Percentiles rank a stretch among this genome's conserved stretches.
phyloP scores from a whole-genome alignment of 2,329 filamentous ascomycete species.

The Periconia digitata region DNA sequence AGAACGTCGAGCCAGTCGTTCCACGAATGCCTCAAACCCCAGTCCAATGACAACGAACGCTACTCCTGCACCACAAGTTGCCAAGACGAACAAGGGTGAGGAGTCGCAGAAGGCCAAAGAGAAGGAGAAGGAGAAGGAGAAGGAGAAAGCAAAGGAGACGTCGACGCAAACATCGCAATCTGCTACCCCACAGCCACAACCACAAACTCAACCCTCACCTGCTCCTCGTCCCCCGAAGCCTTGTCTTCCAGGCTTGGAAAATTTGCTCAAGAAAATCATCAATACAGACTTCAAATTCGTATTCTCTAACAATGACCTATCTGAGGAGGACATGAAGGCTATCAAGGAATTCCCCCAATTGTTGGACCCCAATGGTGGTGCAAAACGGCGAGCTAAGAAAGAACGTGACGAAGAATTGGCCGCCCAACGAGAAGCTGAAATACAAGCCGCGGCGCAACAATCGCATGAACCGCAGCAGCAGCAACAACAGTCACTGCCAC shows the following conservation, averaged over 20 bases:
- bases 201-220: slow-evolving; percentile 14
- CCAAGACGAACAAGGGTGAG: slow-evolving; percentile 32
- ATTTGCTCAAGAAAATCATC: slow-evolving; percentile 44
- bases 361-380: slow-evolving; percentile 80
- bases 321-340: slow-evolving; percentile 53
- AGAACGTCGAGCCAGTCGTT: slow-evolving; percentile 74
- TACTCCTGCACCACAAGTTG: slow-evolving; percentile 38
- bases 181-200: slow-evolving; percentile 24
- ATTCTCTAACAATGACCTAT: slow-evolving; percentile 48
- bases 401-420: slow-evolving; percentile 65
- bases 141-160: slow-evolving; percentile 29
- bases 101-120: slow-evolving; percentile 33
- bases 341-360: slow-evolving; percentile 69
- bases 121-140: slow-evolving; percentile 28
- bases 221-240: slow-evolving; percentile 19
- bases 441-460: slow-evolving; percentile 51
- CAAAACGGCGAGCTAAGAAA: slow-evolving; percentile 72
- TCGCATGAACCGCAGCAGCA: slow-evolving; percentile 30
- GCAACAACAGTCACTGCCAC: slow-evolving; percentile 36
- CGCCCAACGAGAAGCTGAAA: slow-evolving; percentile 53
- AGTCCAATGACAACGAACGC: slow-evolving; percentile 68
- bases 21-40: slow-evolving; percentile 77
- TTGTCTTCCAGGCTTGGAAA: slow-evolving; percentile 31
- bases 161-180: slow-evolving; percentile 30
- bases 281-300: slow-evolving; percentile 54